Percentiles rank a stretch among this genome's conserved stretches.
phyloP scores from a whole-genome alignment of 345 rosid genomes.

The Hibiscus syriacus region DNA sequence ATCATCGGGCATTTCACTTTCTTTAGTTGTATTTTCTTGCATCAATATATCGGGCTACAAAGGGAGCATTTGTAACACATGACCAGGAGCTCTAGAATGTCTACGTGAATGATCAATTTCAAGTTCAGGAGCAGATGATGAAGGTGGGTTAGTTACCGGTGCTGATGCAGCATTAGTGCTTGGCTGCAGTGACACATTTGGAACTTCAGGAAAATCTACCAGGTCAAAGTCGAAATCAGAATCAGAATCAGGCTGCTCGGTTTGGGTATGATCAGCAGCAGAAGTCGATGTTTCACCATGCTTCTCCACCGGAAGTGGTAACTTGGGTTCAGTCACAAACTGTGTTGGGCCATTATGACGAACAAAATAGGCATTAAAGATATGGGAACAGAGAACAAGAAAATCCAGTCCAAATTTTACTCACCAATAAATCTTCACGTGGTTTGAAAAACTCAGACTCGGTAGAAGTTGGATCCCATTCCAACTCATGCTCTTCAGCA shows the following conservation, averaged over 20 bases:
- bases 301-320: constrained; percentile 66
- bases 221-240: constrained; percentile 37
- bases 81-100: constrained; percentile 19
- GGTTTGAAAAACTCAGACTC: constrained; percentile 77
- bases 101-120: constrained; percentile 20
- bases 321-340: constrained; percentile 61
- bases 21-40: constrained; percentile 24
- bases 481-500: constrained; percentile 88
- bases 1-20: constrained; percentile 26
- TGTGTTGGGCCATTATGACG: constrained; percentile 74
- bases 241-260: constrained; percentile 55
- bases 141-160: constrained; percentile 21
- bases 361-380: constrained; percentile 13
- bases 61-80: constrained; percentile 23
- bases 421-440: constrained; percentile 85
- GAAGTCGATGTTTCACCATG: constrained; percentile 41
- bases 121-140: constrained; percentile 16
- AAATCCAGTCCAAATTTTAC: constrained; percentile 10
- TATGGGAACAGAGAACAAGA: constrained; percentile 15
- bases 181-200: constrained; percentile 42
- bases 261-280: constrained; percentile 19
- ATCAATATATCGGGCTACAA: constrained; percentile 23
- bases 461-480: constrained; percentile 87
- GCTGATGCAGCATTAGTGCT: constrained; percentile 29
- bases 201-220: constrained; percentile 78